Conservation (phyloP, 805 yeast species). For the Pichia deserticola region DNA sequence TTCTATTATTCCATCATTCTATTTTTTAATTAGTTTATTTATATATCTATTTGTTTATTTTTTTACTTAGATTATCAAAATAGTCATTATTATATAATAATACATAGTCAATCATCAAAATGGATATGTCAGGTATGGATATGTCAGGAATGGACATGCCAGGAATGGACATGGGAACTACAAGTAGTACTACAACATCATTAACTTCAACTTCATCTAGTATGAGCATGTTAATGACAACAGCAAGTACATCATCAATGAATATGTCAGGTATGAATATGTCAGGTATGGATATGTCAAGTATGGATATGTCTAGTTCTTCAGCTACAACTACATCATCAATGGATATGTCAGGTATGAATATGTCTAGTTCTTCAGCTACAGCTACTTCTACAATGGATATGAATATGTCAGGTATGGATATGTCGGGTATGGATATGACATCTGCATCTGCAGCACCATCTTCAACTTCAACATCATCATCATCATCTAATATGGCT, state of each 20-base stretch:
- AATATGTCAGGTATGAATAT: not conserved
- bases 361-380: conserved; percentile 6
- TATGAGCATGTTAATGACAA: conserved; percentile 3
- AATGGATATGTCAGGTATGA: conserved; percentile 14
- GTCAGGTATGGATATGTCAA: conserved; percentile 6
- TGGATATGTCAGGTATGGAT: not conserved
- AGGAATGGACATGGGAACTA: conserved; percentile 5
- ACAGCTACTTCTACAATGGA: conserved; percentile 7
- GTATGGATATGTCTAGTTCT: not conserved
- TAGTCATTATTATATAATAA: not conserved
- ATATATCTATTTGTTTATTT: too few species aligned
- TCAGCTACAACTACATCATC: conserved; percentile 6
- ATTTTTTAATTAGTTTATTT: too few species aligned
- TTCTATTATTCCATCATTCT: too few species aligned
- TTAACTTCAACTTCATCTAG: not conserved
- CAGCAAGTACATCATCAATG: conserved; percentile 10
- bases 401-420: conserved; percentile 11
- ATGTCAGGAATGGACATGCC: conserved; percentile 2
- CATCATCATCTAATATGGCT: not conserved
- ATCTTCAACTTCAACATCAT: not conserved
- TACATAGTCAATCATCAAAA: not conserved
- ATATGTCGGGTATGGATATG: not conserved
- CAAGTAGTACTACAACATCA: too few species aligned
- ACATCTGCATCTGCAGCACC: not conserved
- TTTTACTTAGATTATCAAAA: too few species aligned